phyloP scores from a whole-genome alignment of 495 filamentous ascomycete species.

The Penicillium riverlandense region DNA sequence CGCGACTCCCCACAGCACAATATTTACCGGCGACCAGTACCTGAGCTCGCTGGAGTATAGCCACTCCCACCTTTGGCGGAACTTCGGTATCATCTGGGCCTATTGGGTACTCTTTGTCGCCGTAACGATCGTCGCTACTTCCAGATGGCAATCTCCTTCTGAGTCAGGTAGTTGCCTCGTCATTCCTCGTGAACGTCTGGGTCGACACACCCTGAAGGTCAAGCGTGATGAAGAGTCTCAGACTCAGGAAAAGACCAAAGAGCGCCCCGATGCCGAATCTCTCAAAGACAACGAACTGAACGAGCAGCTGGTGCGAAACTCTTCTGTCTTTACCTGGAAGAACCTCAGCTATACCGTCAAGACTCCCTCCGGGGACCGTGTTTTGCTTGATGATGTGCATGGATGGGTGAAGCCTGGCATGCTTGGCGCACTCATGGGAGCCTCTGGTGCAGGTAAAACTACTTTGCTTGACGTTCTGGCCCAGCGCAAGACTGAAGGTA shows the following conservation, averaged over 20 bases:
- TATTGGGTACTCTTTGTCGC: constrained; percentile 36
- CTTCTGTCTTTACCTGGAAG: constrained; percentile 55
- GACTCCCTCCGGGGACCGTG: constrained; percentile 30
- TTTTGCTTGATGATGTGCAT: constrained; percentile 68
- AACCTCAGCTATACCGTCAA: constrained; percentile 49
- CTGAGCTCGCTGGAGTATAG: constrained; percentile 43
- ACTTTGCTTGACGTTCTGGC: constrained; percentile 47
- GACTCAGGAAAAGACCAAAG: constrained; percentile 12
- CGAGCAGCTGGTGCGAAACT: constrained; percentile 37
- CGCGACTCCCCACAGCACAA: constrained; percentile 33
- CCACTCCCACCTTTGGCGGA: constrained; percentile 37
- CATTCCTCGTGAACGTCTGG: constrained; percentile 33
- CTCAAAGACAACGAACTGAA: constrained; percentile 1
- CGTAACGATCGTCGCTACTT: constrained; percentile 30
- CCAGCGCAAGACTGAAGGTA: constrained; percentile 77
- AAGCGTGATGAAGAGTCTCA: constrained; percentile 26
- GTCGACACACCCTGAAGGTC: constrained; percentile 6
- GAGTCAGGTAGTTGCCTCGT: constrained; percentile 27
- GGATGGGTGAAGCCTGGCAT: constrained; percentile 89
- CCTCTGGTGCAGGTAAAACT: constrained; percentile 59
- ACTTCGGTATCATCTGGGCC: constrained; percentile 40
- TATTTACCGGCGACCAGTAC: constrained; percentile 40
- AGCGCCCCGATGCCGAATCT: constrained; percentile 3
- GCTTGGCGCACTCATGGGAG: constrained; percentile 67
- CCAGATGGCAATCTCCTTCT: constrained; percentile 23